phyloP scores from a whole-genome alignment of 2,329 filamentous ascomycete species.

The Calycina herbarum region DNA sequence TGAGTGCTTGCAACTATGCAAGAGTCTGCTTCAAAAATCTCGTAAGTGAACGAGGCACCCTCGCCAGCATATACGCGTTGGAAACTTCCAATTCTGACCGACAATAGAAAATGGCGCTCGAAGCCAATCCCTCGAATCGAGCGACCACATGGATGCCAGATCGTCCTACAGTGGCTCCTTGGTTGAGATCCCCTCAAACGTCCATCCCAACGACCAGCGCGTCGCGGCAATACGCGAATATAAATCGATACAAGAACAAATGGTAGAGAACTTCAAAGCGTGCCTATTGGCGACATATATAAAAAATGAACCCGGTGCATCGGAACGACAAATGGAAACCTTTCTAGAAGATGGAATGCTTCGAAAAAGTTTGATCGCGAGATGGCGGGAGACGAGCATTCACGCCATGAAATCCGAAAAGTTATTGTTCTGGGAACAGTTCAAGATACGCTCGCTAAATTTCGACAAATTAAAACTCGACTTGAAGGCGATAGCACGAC shows the following conservation, averaged over 20 bases:
- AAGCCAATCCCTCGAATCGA: slow-evolving; percentile 28
- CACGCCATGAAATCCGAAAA: slow-evolving; percentile 42
- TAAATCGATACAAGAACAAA: slow-evolving; percentile 44
- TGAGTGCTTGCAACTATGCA: slow-evolving; percentile 44
- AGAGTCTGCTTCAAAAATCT: slow-evolving; percentile 44
- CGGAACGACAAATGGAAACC: slow-evolving; percentile 44
- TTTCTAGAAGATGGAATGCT: slow-evolving; percentile 46
- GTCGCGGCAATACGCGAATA: slow-evolving; percentile 47
- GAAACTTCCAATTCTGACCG: background rate
- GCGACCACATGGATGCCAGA: slow-evolving; percentile 27
- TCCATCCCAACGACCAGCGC: slow-evolving; percentile 34
- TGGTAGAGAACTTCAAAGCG: slow-evolving; percentile 44
- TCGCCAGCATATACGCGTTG: background rate
- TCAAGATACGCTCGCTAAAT: slow-evolving; percentile 49
- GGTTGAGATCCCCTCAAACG: slow-evolving; percentile 33
- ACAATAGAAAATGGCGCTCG: slow-evolving; percentile 25
- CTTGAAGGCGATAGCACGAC: slow-evolving; percentile 41
- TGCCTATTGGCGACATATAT: slow-evolving; percentile 48
- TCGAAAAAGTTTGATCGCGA: slow-evolving; percentile 45
- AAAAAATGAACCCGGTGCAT: slow-evolving; percentile 46
- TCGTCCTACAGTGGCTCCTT: slow-evolving; percentile 28
- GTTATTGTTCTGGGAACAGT: slow-evolving; percentile 46
- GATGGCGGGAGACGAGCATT: slow-evolving; percentile 45
- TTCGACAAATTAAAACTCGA: slow-evolving; percentile 48
- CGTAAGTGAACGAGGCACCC: slow-evolving; percentile 30